Evolutionary conservation across 495 filamentous ascomycete species (phyloP), one percentile per base, ranked within the genome.

Genomic region (Letharia lupina): DNA sequence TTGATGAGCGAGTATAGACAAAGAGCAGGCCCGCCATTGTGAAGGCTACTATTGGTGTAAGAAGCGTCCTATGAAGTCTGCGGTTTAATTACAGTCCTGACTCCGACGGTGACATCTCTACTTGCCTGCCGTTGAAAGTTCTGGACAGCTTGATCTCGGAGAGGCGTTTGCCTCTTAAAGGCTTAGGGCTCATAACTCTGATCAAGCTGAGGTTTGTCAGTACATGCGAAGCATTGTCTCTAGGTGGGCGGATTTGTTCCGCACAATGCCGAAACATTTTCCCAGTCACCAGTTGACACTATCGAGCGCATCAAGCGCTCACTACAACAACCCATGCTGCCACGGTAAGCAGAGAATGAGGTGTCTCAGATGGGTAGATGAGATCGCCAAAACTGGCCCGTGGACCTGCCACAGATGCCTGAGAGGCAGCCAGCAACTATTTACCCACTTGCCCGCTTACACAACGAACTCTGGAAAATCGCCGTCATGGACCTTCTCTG

Each of bases 1-100:
- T 82, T 2, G 81, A 82, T 37, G 74, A 79, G 66, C 81, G 67
- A 65, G 78, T 77, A 69, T 84, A 83, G 42, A 79, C 75, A 65
- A 75, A 77, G 3, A 83, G 77, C 35, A 84, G 56, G 31, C 77
- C 60, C 37, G 80, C 79, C 79, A 83, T 81, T 15, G 79, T 79
- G 66, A 82, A 78, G 20, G 80, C 80, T 39, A 77, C 79, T 45
- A 82, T 78, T 23, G 80, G 80, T 11, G 80, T 79, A 23, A 66
- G 52, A 13, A 56, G 52, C 28, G 52, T 56, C 31, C 52, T 56
- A 56, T 33, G 4, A 33, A 33, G 52, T 18, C 31, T 13, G 58
- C 7, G 58, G 58, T 15, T 44, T 18, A 65, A 40, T 23, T 35
- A 67, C 45, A 31, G 68, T 64, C 23, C 4, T 18, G 10, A 15